Conservation (phyloP, 116 monocot species). For the Iris pallida region DNA sequence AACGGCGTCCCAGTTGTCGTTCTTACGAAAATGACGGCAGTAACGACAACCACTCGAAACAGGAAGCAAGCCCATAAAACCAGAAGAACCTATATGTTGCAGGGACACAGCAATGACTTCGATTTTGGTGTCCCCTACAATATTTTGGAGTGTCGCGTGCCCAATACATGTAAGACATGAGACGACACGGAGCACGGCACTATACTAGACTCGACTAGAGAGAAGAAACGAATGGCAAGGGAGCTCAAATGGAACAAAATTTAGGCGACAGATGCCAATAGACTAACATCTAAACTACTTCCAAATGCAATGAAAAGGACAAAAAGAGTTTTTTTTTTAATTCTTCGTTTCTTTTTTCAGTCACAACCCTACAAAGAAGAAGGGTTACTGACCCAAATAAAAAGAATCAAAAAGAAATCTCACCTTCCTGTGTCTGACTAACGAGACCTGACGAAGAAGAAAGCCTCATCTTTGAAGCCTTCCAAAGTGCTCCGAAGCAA, state of each 20-base stretch:
- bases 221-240: too few relatives aligned
- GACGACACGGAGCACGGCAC: too few relatives aligned
- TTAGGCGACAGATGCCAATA: not conserved
- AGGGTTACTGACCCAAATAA: not conserved
- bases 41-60: too few relatives aligned
- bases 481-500: not conserved
- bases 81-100: too few relatives aligned
- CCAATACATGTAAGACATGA: too few relatives aligned
- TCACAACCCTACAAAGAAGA: not conserved
- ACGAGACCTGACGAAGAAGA: conserved; percentile 38
- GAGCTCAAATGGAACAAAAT: not conserved
- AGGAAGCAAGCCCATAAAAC: too few relatives aligned
- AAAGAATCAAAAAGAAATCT: conserved; percentile 7
- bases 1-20: not conserved
- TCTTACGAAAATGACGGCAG: too few relatives aligned
- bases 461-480: conserved; percentile 36
- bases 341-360: not conserved
- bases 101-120: too few relatives aligned
- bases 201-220: too few relatives aligned
- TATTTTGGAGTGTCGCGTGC: too few relatives aligned
- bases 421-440: conserved; percentile 42
- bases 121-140: too few relatives aligned
- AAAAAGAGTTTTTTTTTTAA: not conserved
- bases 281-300: not conserved
- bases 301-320: not conserved